Evolutionary conservation across 257 asterid genomes (phyloP), one percentile per base, ranked within the genome.

Genomic region (Knoxia roxburghii): DNA sequence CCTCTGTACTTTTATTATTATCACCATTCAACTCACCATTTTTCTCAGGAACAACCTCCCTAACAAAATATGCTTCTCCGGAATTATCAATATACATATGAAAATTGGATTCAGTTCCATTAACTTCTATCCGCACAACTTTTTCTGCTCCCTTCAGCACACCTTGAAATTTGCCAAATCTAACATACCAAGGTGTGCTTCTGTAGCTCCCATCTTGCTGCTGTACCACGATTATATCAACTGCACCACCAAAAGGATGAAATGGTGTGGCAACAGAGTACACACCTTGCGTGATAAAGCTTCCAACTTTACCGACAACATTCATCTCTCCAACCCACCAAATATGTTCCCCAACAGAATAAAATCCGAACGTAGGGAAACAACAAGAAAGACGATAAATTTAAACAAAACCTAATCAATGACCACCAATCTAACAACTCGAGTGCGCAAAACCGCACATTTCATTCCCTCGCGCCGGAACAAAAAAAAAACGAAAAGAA

Each of bases 241-340:
- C 90, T n/a, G 98, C 98, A 72, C 98, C 96, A 66, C 96, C 98
- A 72, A 91, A 91, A 3, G 98, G 98, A 82, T 91, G 98, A 74
- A 91, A 91, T 29, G 97, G 96, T 5, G 96, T 91, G 73, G 97
- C 97, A 72, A 90, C 95, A 11, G 97, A 86, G 77, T 90, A 90
- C 59, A 87, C 90, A 11, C 92, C 92, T 81, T 84, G 92, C 2
- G 95, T 77, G 27, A 90, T 84, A 45, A 89, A 73, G 81, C 89
- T 84, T 30, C 94, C 73, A 76, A 91, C 89, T 81, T 77, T 84
- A 63, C 95, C 95, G 45, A 91, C 94, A 70, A 91, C 88, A 80
- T 85, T 84, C 98, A 91, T 91, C 81, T 84, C 72, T 70, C 68
- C 79, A 55, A 68, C 71, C 72, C 40, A 70, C 74, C 75, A 72